A percentile compares a stretch with the other conserved stretches of the same genome.
Conservation (phyloP, 1,284 basidiomycete genomes). For the Malassezia equina region DNA sequence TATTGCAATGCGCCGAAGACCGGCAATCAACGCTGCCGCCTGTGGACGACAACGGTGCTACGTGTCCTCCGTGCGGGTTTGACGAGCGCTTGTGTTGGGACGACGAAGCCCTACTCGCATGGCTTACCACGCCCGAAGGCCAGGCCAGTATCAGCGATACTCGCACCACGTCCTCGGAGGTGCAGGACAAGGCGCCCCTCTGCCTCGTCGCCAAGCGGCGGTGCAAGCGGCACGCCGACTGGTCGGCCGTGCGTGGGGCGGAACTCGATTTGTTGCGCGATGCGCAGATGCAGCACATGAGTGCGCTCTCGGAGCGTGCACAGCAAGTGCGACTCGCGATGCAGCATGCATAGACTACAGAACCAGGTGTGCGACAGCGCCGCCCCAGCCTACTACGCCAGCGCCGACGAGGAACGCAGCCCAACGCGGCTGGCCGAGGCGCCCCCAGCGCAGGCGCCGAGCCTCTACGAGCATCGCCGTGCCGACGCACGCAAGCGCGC, state of each 20-base stretch:
- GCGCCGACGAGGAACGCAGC: constrained; percentile 22
- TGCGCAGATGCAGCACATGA: constrained; percentile 9
- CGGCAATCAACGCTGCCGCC: constrained; percentile 12
- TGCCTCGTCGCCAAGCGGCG: constrained; percentile 20
- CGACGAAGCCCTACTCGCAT: constrained; percentile 18
- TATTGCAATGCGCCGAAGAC: constrained; percentile 22
- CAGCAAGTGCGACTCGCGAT: constrained; percentile 3
- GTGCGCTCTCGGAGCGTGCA: constrained; percentile 11
- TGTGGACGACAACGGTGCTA: neutral
- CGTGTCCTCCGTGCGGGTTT: constrained; percentile 20
- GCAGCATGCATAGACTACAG: constrained; percentile 7
- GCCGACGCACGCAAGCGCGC: constrained; percentile 30
- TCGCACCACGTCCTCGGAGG: neutral
- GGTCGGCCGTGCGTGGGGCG: constrained; percentile 21
- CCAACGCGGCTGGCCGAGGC: constrained; percentile 25
- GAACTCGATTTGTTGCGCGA: constrained; percentile 23
- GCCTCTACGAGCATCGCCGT: constrained; percentile 37
- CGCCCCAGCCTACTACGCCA: constrained; percentile 24
- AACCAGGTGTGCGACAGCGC: constrained; percentile 21
- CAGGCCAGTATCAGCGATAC: constrained; percentile 1
- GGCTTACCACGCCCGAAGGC: constrained; percentile 8
- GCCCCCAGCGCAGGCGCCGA: constrained; percentile 23
- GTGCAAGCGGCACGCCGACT: constrained; percentile 25
- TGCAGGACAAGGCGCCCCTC: neutral
- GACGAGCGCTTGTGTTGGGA: constrained; percentile 24